Conservation (phyloP, 495 filamentous ascomycete species). For the Aspergillus cavernicola region DNA sequence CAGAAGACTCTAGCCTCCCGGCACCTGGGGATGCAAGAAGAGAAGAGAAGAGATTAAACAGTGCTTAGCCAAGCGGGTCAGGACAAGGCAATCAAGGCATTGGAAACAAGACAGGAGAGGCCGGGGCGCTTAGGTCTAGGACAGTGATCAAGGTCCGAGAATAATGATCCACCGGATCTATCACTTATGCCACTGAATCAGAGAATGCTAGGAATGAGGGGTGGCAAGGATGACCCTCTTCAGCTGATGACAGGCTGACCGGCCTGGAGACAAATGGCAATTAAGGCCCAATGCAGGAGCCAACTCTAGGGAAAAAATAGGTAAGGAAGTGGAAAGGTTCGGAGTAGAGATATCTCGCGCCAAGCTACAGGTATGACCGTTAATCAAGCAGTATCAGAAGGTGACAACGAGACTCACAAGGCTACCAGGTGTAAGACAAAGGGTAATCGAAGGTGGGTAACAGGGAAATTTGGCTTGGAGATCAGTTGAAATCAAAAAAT, state of each 20-base stretch:
- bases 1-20: slow-evolving; percentile 12
- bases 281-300: slow-evolving; percentile 17
- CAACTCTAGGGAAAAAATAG: slow-evolving; percentile 11
- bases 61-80: slow-evolving; percentile 24
- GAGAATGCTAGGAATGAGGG: slow-evolving; percentile 13
- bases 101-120: slow-evolving; percentile 19
- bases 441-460: slow-evolving; percentile 5
- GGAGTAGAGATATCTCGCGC: slow-evolving; percentile 17
- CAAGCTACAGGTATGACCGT: slow-evolving; percentile 12
- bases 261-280: slow-evolving; percentile 3
- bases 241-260: slow-evolving; percentile 11
- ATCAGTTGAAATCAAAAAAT: not conserved
- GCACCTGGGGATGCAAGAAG: slow-evolving; percentile 18
- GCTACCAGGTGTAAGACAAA: not conserved
- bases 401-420: slow-evolving; percentile 2
- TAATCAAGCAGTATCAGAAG: slow-evolving; percentile 5
- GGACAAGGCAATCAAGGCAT: slow-evolving; percentile 16
- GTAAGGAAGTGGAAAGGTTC: slow-evolving; percentile 13
- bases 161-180: slow-evolving; percentile 22
- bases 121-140: slow-evolving; percentile 14
- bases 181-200: slow-evolving; percentile 18
- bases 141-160: slow-evolving; percentile 17
- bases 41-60: slow-evolving; percentile 25
- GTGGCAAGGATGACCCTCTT: slow-evolving; percentile 9
- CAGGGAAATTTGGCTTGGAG: slow-evolving; percentile 1